A percentile compares a stretch with the other conserved stretches of the same genome.
phyloP scores from a whole-genome alignment of 352 stramenopile genomes.

The Blastocystis sp. region DNA sequence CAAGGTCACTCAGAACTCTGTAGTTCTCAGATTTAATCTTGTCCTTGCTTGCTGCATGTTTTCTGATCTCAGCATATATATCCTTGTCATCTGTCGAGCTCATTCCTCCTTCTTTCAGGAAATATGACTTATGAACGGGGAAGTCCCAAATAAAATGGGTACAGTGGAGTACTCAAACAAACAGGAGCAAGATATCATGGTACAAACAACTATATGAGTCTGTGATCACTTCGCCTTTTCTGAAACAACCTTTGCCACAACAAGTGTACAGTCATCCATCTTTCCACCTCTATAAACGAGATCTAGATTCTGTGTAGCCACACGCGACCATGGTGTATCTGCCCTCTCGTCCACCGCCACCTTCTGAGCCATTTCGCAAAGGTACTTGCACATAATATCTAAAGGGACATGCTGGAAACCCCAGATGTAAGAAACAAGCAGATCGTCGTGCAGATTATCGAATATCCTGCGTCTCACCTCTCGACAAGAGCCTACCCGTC shows the following conservation, averaged over 20 bases:
- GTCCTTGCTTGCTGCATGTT: neutral
- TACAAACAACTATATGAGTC: conserved; percentile 28
- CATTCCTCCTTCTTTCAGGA: neutral
- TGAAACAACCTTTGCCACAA: conserved; percentile 56
- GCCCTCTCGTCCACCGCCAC: conserved; percentile 6
- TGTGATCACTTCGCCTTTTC: conserved; percentile 51
- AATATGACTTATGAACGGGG: neutral
- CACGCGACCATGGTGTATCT: conserved; percentile 49
- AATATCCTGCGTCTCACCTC: neutral
- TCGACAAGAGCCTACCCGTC: neutral
- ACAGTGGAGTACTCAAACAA: neutral
- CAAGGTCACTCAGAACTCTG: neutral
- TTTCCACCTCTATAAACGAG: conserved; percentile 60
- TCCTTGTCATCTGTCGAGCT: neutral
- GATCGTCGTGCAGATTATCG: conserved; percentile 52
- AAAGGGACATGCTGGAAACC: conserved; percentile 40
- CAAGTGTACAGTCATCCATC: conserved; percentile 59
- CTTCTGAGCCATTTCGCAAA: conserved; percentile 57
- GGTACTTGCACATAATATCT: conserved; percentile 58
- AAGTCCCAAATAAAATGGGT: neutral
- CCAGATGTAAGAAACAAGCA: conserved; percentile 54
- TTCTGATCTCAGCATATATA: conserved; percentile 6
- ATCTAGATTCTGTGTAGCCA: conserved; percentile 39
- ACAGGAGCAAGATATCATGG: conserved; percentile 11
- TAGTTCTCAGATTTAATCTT: conserved; percentile 16